phyloP scores from a whole-genome alignment of 805 yeast genomes.

The Barnettozyma vustinii region DNA sequence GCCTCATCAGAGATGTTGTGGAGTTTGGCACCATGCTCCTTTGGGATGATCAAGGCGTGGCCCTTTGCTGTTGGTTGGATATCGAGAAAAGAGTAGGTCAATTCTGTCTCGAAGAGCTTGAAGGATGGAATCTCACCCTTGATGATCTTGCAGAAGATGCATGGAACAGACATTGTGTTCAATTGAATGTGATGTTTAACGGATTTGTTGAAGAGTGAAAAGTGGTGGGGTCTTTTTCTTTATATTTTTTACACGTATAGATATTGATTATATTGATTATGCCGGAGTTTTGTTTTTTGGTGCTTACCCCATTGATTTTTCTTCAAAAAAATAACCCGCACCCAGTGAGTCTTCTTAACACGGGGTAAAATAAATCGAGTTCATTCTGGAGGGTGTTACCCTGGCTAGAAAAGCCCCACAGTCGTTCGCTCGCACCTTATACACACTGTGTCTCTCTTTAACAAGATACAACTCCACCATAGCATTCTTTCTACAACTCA shows the following conservation, averaged over 20 bases:
- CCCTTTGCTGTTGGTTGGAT: constrained; percentile 90
- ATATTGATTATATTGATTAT: too few species aligned
- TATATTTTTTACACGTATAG: too few species aligned
- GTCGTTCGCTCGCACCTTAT: too few species aligned
- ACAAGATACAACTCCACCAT: too few species aligned
- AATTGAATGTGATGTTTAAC: background rate
- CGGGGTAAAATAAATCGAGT: too few species aligned
- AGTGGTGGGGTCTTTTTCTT: background rate
- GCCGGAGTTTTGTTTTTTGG: background rate
- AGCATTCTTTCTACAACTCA: too few species aligned
- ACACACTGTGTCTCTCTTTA: too few species aligned
- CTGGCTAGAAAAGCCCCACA: background rate
- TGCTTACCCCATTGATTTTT: background rate
- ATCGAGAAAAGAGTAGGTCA: constrained; percentile 80
- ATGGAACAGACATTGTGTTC: constrained; percentile 41
- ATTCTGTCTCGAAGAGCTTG: constrained; percentile 82
- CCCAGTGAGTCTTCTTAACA: too few species aligned
- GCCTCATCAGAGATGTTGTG: constrained; percentile 93
- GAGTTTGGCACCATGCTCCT: constrained; percentile 86
- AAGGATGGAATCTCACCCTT: constrained; percentile 92
- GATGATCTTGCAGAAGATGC: constrained; percentile 92
- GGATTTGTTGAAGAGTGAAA: background rate
- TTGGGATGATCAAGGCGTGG: constrained; percentile 87
- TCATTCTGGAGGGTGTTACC: background rate
- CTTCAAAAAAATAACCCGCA: too few species aligned